Evolutionary conservation across 2,329 filamentous ascomycete species (phyloP).

Genomic region (Pleurostoma richardsiae): DNA sequence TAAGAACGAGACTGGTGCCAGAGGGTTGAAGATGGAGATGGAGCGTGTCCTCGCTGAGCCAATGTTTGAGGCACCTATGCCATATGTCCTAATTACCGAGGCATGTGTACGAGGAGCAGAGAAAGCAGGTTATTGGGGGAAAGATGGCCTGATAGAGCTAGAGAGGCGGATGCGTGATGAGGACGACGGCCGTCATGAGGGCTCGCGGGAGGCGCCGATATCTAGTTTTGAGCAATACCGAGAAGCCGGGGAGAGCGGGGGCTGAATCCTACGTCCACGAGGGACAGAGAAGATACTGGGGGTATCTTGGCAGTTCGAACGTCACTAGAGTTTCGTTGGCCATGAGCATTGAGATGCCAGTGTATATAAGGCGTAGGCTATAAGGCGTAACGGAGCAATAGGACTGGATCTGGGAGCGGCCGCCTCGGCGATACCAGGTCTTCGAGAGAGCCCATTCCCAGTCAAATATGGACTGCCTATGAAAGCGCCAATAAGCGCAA

Average conservation of each 20-base stretch:
- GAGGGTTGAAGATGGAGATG: slow-evolving; percentile 75
- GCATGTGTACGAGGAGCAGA: slow-evolving; percentile 59
- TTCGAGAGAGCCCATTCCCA: too few relatives aligned
- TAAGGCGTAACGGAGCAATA: too few relatives aligned
- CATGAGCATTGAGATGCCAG: too few relatives aligned
- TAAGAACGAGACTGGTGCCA: slow-evolving; percentile 65
- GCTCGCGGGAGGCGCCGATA: slow-evolving; percentile 1
- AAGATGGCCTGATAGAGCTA: slow-evolving; percentile 65
- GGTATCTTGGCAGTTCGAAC: too few relatives aligned
- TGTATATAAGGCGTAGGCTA: too few relatives aligned
- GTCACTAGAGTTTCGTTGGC: too few relatives aligned
- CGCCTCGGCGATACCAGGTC: too few relatives aligned
- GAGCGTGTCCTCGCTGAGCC: slow-evolving; percentile 73
- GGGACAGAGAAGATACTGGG: too few relatives aligned
- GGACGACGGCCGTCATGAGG: slow-evolving; percentile 26
- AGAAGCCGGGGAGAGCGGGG: slow-evolving; percentile 26
- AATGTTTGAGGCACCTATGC: slow-evolving; percentile 76
- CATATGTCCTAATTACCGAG: slow-evolving; percentile 71
- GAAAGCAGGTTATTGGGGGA: slow-evolving; percentile 59
- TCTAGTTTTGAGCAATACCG: slow-evolving; percentile 20
- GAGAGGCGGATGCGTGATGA: slow-evolving; percentile 65
- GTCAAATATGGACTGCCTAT: too few relatives aligned
- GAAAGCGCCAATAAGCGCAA: too few relatives aligned
- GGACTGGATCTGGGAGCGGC: too few relatives aligned
- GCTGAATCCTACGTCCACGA: slow-evolving; percentile 5